Evolutionary conservation across 345 rosid species (phyloP).

Genomic region (Isatis tinctoria): DNA sequence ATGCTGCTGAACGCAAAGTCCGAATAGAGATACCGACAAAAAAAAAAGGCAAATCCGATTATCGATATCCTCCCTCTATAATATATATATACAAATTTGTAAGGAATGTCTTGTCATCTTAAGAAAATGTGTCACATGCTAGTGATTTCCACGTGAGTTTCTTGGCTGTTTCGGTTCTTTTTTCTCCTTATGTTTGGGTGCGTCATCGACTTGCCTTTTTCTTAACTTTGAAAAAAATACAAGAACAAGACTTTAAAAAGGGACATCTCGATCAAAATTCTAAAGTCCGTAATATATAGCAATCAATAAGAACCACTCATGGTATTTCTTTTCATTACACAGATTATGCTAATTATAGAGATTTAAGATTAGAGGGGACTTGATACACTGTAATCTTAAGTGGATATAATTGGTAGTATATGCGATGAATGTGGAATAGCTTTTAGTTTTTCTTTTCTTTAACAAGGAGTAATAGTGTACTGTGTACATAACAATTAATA

Average conservation of each 20-base stretch:
- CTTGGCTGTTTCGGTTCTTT: slow-evolving; percentile 11
- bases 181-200: neutral
- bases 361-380: neutral
- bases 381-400: neutral
- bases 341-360: neutral
- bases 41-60: neutral
- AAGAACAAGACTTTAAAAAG: neutral
- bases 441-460: neutral
- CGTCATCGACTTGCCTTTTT: slow-evolving; percentile 17
- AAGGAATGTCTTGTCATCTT: neutral
- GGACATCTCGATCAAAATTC: neutral
- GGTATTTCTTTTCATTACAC: neutral
- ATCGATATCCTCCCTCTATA: neutral
- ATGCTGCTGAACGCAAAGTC: neutral
- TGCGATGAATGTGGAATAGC: neutral
- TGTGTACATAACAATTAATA: too few relatives aligned
- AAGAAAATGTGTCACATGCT: neutral
- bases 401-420: neutral
- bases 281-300: neutral
- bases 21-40: neutral
- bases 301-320: neutral
- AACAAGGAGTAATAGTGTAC: neutral
- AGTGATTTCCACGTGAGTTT: slow-evolving; percentile 20
- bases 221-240: slow-evolving; percentile 11
- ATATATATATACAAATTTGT: neutral